Evolutionary conservation across 202 grass and related monocot genomes (phyloP).

Genomic region (Elaeis oleifera): DNA sequence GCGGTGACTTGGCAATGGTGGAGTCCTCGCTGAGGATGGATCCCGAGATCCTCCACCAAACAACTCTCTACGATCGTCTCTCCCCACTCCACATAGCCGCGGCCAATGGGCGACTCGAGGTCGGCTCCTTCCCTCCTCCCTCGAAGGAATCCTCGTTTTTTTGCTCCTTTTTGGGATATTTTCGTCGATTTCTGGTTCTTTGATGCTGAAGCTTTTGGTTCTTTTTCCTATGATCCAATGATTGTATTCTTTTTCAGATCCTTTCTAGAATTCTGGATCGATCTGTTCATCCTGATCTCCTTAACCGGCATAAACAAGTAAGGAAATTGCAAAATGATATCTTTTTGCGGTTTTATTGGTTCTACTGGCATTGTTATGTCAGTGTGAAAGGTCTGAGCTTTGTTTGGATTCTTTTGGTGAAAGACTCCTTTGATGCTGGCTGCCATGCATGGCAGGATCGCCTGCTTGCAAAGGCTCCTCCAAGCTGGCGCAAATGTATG

Average conservation of each 20-base stretch:
- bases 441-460: constrained; percentile 86
- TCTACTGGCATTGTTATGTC: not conserved
- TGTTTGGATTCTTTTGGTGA: constrained; percentile 17
- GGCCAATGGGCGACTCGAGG: constrained; percentile 77
- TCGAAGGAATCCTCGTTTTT: not conserved
- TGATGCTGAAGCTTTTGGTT: too few species aligned
- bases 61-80: constrained; percentile 92
- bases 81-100: constrained; percentile 94
- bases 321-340: not conserved
- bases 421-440: constrained; percentile 90
- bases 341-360: not conserved
- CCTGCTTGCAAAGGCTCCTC: constrained; percentile 69
- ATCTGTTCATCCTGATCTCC: constrained; percentile 7
- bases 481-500: constrained; percentile 87
- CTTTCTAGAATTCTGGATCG: constrained; percentile 10
- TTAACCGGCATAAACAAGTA: constrained; percentile 22
- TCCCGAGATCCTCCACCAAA: constrained; percentile 46
- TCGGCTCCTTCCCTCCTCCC: constrained; percentile 4
- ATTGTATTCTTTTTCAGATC: not conserved
- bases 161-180: not conserved
- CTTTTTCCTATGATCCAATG: too few species aligned
- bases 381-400: constrained; percentile 14
- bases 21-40: constrained; percentile 39
- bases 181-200: too few species aligned
- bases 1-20: constrained; percentile 52